Percentiles rank a stretch among this genome's conserved stretches.
Conservation (phyloP, 306 rosid species). For the apple (Malus domestica) region ASM211411v1 NC_041805.1:29906001-29906500, state of each 20-base stretch:
- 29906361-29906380: background rate
- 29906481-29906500: background rate
- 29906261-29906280: background rate
- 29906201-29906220: background rate
- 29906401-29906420: background rate
- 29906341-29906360: background rate
- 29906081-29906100: slow-evolving; percentile 12
- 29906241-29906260: background rate
- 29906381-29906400: background rate
- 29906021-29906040: slow-evolving; percentile 86
- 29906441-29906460: background rate
- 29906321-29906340: background rate
- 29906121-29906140: background rate
- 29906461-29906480: background rate
- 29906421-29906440: background rate
- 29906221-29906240: background rate
- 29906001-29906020: slow-evolving; percentile 76
- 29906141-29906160: slow-evolving; percentile 3
- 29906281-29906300: background rate
- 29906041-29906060: slow-evolving; percentile 61
- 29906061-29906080: background rate
- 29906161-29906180: slow-evolving; percentile 4
- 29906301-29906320: background rate
- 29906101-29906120: background rate
- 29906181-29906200: background rate